Percentiles rank a stretch among this genome's conserved stretches.
These are phyloP conservation scores for Colletotrichum lentis DNA, from an alignment of 2,329 filamentous ascomycete genomes.

Conservation along the genomic window DNA sequence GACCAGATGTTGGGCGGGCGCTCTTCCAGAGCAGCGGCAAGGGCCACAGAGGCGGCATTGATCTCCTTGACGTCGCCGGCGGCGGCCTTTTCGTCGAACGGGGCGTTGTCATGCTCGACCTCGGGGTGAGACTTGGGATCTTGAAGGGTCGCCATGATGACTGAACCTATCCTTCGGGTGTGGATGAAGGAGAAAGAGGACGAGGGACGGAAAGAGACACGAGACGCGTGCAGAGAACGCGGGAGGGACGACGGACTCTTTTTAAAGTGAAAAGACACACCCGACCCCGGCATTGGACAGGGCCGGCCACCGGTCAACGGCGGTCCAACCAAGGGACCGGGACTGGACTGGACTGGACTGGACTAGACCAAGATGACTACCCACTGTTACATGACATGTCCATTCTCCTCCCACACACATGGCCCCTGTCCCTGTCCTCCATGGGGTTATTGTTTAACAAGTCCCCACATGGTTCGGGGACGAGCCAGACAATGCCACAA, in stretches of 20 bases:
- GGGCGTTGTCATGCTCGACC: constrained; percentile 33
- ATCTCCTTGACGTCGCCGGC: constrained; percentile 45
- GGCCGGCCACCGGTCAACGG: constrained; percentile 8
- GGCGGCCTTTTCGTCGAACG: constrained; percentile 26
- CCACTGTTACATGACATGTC: constrained; percentile 30
- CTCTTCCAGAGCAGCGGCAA: constrained; percentile 47
- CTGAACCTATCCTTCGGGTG: neutral
- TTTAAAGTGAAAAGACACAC: neutral
- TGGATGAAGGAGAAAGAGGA: neutral
- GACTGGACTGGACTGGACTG: neutral
- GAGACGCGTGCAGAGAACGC: neutral
- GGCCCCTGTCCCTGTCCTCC: constrained; percentile 3
- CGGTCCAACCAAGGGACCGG: constrained; percentile 24
- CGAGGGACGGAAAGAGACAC: neutral
- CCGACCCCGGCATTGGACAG: neutral
- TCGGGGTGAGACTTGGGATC: constrained; percentile 25
- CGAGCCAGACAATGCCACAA: constrained; percentile 3
- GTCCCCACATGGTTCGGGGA: constrained; percentile 26
- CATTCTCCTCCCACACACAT: constrained; percentile 7
- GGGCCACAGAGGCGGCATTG: constrained; percentile 49
- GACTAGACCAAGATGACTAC: neutral
- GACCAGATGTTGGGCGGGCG: constrained; percentile 47
- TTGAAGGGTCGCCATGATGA: constrained; percentile 29
- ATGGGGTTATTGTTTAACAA: constrained; percentile 9
- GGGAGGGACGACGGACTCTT: constrained; percentile 13